A percentile compares a stretch with the other conserved stretches of the same genome.
These are phyloP conservation scores for Taphrina pruni DNA, from an alignment of 1,139 yeast species.

Conservation along the genomic window DNA sequence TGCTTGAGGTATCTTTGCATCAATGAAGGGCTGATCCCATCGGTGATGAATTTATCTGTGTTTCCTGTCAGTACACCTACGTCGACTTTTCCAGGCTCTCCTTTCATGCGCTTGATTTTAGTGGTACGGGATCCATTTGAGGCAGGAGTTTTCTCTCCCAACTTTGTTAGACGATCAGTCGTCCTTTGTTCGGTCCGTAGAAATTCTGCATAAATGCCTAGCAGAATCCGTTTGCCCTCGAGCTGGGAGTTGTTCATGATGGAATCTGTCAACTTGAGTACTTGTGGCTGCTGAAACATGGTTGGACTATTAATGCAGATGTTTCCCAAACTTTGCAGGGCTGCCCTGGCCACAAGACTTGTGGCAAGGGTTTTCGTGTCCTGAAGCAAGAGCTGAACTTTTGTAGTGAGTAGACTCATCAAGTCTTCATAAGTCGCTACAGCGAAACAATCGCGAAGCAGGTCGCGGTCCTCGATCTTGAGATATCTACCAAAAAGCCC, in stretches of 20 bases:
- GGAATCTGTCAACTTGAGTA: slow-evolving; percentile 16
- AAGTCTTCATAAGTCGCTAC: not conserved
- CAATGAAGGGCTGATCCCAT: slow-evolving; percentile 57
- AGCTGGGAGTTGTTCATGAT: slow-evolving; percentile 28
- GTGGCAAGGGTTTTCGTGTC: not conserved
- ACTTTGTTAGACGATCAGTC: slow-evolving; percentile 15
- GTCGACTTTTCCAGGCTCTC: slow-evolving; percentile 17
- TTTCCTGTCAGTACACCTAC: slow-evolving; percentile 25
- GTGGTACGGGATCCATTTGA: slow-evolving; percentile 1
- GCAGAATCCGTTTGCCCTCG: slow-evolving; percentile 20
- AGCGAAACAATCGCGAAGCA: slow-evolving; percentile 12
- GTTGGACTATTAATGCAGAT: slow-evolving; percentile 23
- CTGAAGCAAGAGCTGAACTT: not conserved
- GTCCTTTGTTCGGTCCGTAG: slow-evolving; percentile 15
- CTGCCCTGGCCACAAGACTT: slow-evolving; percentile 13
- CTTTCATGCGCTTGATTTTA: slow-evolving; percentile 8
- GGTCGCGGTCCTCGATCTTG: slow-evolving; percentile 56
- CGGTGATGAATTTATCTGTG: slow-evolving; percentile 32
- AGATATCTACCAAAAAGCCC: slow-evolving; percentile 76
- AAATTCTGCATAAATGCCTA: slow-evolving; percentile 20
- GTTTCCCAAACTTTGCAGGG: slow-evolving; percentile 24
- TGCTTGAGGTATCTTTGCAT: slow-evolving; percentile 65
- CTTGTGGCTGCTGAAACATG: slow-evolving; percentile 14
- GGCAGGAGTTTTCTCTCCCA: not conserved
- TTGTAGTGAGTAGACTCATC: not conserved